Evolutionary conservation across 345 rosid species (phyloP).

Genomic region (Syzygium aromaticum): DNA sequence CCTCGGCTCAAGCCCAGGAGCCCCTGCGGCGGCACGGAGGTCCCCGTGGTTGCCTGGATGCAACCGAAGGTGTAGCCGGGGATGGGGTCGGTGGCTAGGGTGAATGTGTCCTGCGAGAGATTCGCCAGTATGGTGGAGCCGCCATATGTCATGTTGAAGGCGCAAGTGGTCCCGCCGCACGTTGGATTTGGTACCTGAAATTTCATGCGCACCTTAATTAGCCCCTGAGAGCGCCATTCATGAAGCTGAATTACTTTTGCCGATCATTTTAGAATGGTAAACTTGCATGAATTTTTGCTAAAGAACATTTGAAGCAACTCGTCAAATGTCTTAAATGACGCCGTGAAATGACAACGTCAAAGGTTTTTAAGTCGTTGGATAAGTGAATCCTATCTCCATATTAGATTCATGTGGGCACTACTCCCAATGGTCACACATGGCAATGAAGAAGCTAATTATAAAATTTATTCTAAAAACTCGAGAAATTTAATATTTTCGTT

Average conservation of each 20-base stretch:
- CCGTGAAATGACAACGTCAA: background rate
- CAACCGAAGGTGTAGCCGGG: conserved; percentile 81
- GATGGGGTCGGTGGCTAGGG: conserved; percentile 47
- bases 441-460: background rate
- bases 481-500: background rate
- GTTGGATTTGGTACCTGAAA: conserved; percentile 59
- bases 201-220: background rate
- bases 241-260: background rate
- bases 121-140: conserved; percentile 57
- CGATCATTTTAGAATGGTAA: background rate
- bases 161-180: conserved; percentile 54
- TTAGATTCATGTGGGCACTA: background rate
- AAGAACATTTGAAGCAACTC: background rate
- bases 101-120: conserved; percentile 57
- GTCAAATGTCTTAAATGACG: background rate
- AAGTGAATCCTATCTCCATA: background rate
- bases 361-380: background rate
- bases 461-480: background rate
- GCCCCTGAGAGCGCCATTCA: background rate
- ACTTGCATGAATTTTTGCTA: background rate
- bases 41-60: conserved; percentile 55
- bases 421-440: too few relatives aligned
- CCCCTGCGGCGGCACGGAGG: conserved; percentile 77
- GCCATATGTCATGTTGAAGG: conserved; percentile 79
- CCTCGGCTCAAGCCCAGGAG: conserved; percentile 86